Conservation (phyloP, 306 rosid species). For the peach (Prunus persica) region DNA sequence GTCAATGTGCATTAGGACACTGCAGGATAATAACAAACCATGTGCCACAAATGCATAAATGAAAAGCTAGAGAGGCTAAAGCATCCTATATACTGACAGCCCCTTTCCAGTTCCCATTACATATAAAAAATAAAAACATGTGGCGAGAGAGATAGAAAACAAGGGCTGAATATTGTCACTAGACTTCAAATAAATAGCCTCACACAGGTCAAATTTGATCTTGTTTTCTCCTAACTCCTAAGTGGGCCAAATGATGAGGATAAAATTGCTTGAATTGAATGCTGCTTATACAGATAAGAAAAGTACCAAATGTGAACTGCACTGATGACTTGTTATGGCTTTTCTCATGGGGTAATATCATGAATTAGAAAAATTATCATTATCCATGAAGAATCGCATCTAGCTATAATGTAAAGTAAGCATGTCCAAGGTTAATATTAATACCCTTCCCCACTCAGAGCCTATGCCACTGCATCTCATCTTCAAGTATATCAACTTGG, state of each 20-base stretch:
- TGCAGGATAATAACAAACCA: background rate
- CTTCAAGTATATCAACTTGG: constrained; percentile 84
- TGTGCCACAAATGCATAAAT: background rate
- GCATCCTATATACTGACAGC: background rate
- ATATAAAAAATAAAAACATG: too few relatives aligned
- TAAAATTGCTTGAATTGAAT: background rate
- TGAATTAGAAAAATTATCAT: background rate
- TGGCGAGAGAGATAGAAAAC: background rate
- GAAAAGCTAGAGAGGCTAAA: background rate
- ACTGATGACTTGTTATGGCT: background rate
- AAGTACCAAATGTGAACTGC: background rate
- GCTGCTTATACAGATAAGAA: background rate
- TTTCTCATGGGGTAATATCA: background rate
- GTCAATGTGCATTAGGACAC: background rate
- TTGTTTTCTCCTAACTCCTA: background rate
- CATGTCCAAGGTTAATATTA: constrained; percentile 1
- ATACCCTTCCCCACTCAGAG: constrained; percentile 95
- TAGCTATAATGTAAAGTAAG: background rate
- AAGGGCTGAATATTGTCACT: background rate
- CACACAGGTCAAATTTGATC: background rate
- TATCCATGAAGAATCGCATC: background rate
- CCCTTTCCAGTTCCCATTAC: background rate
- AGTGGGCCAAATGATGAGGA: background rate
- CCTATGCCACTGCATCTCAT: constrained; percentile 86
- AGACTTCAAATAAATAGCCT: background rate